Evolutionary conservation across 1,139 yeast species (phyloP).

Genomic region (Martiniozyma asiatica): DNA sequence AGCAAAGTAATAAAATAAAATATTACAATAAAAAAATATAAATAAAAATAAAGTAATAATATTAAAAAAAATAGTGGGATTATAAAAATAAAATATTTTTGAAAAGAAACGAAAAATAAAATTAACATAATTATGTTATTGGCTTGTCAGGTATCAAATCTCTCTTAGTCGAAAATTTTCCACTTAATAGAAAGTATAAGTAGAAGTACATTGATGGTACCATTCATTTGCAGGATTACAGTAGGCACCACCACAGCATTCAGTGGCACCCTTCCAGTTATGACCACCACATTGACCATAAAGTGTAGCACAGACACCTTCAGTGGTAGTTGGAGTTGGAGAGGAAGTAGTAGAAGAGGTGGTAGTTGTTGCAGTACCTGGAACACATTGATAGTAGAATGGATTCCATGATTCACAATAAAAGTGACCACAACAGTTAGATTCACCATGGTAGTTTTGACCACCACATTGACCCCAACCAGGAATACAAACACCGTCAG

Average conservation of each 20-base stretch:
- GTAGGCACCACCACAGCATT: conserved; percentile 6
- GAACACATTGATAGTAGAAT: conserved; percentile 8
- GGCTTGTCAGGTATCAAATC: no score
- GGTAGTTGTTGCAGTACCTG: conserved; percentile 4
- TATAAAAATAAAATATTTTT: no score
- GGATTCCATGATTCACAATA: conserved; percentile 7
- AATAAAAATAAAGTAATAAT: no score
- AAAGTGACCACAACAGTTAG: conserved; percentile 5
- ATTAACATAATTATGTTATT: no score
- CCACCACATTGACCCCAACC: conserved; percentile 10
- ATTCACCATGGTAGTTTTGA: conserved; percentile 5
- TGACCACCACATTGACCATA: conserved; percentile 13
- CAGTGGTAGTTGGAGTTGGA: background rate
- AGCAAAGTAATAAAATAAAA: no score
- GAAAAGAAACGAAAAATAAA: no score
- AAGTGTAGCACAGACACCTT: conserved; percentile 4
- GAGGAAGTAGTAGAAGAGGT: conserved; percentile 1
- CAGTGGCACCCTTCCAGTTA: conserved; percentile 9
- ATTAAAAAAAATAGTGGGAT: no score
- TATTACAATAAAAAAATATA: no score
- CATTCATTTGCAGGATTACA: conserved; percentile 9
- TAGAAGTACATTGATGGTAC: conserved; percentile 10
- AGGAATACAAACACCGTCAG: conserved; percentile 1
- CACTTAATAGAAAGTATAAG: no score
- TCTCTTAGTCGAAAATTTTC: no score